Base-by-base conservation (phyloP, 805 yeast genomes). In the Blastobotrys mokoenaii region DNA sequence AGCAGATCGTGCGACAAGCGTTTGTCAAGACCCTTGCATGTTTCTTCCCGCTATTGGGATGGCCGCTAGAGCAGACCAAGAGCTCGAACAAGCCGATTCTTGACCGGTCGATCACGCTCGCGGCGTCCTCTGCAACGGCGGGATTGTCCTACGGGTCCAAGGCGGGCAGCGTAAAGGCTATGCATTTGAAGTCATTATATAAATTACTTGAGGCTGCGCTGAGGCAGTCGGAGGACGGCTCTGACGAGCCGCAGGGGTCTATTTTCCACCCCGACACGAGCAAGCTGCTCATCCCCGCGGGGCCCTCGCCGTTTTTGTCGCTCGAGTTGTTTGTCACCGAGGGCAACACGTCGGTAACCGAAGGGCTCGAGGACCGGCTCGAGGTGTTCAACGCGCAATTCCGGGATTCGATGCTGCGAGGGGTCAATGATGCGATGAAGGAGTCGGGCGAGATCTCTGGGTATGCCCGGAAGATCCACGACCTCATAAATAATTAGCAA, bases 11-110 rank as follows among this genome's bases (percentile, higher is more conserved):
- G 5, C 71, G 81, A 43, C 69, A 78, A 16, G 72, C 79, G 42
- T 88, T 87, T 77, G 71, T 76, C 41, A 84, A 84, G 59, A 70
- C 89, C 5, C 62, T 93, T 46, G 72, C 73, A 46, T 76, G 83
- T 38, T 79, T 77, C 52, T 77, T 84, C 63, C 76, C 82, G 17
- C 69, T 89, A 15, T 61, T 90, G 54, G 82, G 85, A 29, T 89
- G 96, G 96, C 73, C 79, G 0, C 61, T 75, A 40, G 65, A 38
- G 9, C 17, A 16, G 59, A 12, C 66, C 58, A 49, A 55, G 54
- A 42, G 51, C 25, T 42, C 43, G 25, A 45, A 36, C 41, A 44
- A 38, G 45, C 36, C 40, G 16, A 22, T 37, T 15, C 27, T 38
- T 3, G 40, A 38, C 27, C 48, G 36, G n/a, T 36, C 46, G 52